Evolutionary conservation across 2,329 filamentous ascomycete species (phyloP).

Genomic region (Monilinia aucupariae): DNA sequence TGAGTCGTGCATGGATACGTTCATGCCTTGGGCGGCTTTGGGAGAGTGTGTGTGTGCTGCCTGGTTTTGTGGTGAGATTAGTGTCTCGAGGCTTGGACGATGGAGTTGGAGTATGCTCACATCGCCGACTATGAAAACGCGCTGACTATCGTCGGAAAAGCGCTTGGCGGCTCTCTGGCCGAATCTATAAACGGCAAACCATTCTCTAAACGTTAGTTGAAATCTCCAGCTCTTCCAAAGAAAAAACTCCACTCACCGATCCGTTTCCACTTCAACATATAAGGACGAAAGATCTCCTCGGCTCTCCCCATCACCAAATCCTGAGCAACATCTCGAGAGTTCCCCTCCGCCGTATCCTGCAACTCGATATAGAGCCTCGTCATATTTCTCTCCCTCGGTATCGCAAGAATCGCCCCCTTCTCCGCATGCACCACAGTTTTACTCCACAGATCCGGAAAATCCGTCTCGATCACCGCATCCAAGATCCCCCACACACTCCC

Average conservation of each 20-base stretch:
- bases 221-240: background rate
- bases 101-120: constrained; percentile 31
- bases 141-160: constrained; percentile 46
- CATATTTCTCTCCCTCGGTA: constrained; percentile 55
- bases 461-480: constrained; percentile 38
- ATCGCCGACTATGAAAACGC: constrained; percentile 53
- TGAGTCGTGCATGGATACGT: constrained; percentile 53
- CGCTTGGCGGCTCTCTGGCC: constrained; percentile 54
- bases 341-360: constrained; percentile 42
- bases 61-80: constrained; percentile 8
- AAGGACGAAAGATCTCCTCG: constrained; percentile 54
- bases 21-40: constrained; percentile 59
- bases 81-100: constrained; percentile 30
- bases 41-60: constrained; percentile 57
- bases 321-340: constrained; percentile 42
- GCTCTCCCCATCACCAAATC: constrained; percentile 67
- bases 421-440: constrained; percentile 51
- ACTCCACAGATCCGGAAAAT: constrained; percentile 58
- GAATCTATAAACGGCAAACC: constrained; percentile 56
- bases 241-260: constrained; percentile 58
- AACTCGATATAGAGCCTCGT: constrained; percentile 61
- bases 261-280: constrained; percentile 58
- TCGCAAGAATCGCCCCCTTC: constrained; percentile 54
- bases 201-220: constrained; percentile 58
- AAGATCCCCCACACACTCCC: constrained; percentile 56